Base-by-base conservation (phyloP, 2,329 filamentous ascomycete species). In the Aspergillus sp. region DNA sequence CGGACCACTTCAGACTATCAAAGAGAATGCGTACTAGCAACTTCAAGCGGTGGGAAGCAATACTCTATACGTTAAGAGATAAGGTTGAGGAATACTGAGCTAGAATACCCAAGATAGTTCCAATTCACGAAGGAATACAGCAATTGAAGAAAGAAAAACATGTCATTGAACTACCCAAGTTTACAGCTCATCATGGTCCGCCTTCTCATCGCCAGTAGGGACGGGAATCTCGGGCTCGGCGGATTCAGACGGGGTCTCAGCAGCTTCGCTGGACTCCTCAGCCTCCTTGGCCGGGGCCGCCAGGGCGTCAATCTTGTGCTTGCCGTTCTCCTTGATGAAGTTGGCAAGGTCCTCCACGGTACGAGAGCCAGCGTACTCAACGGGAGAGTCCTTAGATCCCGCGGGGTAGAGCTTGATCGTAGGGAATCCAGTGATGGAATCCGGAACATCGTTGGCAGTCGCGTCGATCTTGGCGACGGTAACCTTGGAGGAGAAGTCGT, bases 381-480 rank as follows among this genome's bases (percentile, higher is more conserved):
- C 76, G 54, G 94, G 89, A 63, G 85, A 80, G 69, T 83, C 81
- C 86, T 99, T 99, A 76, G 83, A 82, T 68, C 91, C 92, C 65
- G 94, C 94, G 60, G 90, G 85, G 88, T 86, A 99, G 63, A 99
- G 85, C 85, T 97, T 97, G 84, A 99, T 97, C 74, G 94, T 99
- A 53, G 94, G 94, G 88, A 99, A 99, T 60, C 94, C 94, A 76
- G 90, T 85, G 70, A 99, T 91, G 79, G 96, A 90, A 76, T 97
- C 93, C 53, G 94, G 94, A 53, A 97, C 90, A 67, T 99, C 94
- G 80, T 99, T 99, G 78, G 79, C 77, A 58, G 94, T 99, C 54
- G 94, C 94, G 70, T 99, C 94, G 64, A 99, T 88, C 88, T 99
- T 99, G 77, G 79, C 88, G 80, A 85, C 85, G 65, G 77, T 82